These are phyloP conservation scores for Candida mattraensis DNA, from an alignment of 805 yeast genomes.

Conservation along the genomic window DNA sequence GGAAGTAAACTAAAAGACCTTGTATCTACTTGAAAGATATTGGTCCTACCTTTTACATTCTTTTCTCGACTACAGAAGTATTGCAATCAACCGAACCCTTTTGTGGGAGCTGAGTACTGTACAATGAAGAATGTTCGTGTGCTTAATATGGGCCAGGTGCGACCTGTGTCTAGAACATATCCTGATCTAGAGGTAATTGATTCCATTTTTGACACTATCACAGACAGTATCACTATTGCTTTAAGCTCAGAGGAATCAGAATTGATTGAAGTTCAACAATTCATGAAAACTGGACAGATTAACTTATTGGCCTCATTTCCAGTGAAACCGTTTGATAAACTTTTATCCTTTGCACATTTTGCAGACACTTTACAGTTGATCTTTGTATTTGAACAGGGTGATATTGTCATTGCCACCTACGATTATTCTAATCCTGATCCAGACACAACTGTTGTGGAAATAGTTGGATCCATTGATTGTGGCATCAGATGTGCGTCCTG, in stretches of 20 bases:
- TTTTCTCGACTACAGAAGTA: too few relatives aligned
- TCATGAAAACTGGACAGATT: slow-evolving; percentile 60
- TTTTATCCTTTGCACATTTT: slow-evolving; percentile 65
- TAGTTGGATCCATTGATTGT: slow-evolving; percentile 81
- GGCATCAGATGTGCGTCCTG: slow-evolving; percentile 74
- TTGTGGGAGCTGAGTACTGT: not conserved
- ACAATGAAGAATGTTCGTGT: slow-evolving; percentile 35
- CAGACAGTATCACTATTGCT: slow-evolving; percentile 70
- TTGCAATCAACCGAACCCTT: too few relatives aligned
- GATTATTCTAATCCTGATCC: slow-evolving; percentile 46
- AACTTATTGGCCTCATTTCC: slow-evolving; percentile 63
- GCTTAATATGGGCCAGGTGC: slow-evolving; percentile 53
- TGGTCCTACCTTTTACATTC: too few relatives aligned
- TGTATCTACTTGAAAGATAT: not conserved
- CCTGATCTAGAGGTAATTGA: slow-evolving; percentile 62
- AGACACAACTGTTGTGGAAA: slow-evolving; percentile 60
- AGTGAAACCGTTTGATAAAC: slow-evolving; percentile 38
- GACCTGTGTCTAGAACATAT: slow-evolving; percentile 53
- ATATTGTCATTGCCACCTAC: slow-evolving; percentile 65
- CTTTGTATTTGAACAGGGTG: slow-evolving; percentile 73
- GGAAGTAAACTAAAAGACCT: not conserved
- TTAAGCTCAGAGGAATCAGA: slow-evolving; percentile 55
- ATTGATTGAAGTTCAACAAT: slow-evolving; percentile 73
- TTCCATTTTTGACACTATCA: slow-evolving; percentile 67
- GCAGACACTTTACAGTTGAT: slow-evolving; percentile 66